phyloP scores from a whole-genome alignment of 2,329 filamentous ascomycete species.

The Diaporthe eres region DNA sequence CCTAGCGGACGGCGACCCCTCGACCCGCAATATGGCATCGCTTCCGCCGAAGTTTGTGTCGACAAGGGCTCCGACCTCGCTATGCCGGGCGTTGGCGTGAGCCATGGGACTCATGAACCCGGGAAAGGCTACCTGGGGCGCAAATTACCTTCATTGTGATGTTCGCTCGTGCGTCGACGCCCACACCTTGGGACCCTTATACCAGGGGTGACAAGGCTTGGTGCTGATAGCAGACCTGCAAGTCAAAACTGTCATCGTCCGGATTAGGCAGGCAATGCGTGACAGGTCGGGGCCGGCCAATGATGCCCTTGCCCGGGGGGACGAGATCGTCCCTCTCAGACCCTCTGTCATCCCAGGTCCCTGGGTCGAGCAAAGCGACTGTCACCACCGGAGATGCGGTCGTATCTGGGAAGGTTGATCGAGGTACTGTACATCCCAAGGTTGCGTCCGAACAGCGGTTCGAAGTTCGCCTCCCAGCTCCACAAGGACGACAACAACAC shows the following conservation, averaged over 20 bases:
- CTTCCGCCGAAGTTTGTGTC: conserved; percentile 26
- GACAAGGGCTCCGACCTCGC: conserved; percentile 33
- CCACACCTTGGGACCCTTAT: conserved; percentile 30
- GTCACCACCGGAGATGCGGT: conserved; percentile 18
- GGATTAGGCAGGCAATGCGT: conserved; percentile 32
- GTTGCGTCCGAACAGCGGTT: conserved; percentile 23
- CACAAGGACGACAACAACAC: conserved; percentile 24
- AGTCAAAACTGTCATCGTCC: conserved; percentile 14
- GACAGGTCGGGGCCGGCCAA: conserved; percentile 31
- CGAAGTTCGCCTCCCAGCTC: conserved; percentile 29
- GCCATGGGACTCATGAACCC: conserved; percentile 33
- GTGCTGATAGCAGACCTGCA: conserved; percentile 25
- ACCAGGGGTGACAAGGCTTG: conserved; percentile 16
- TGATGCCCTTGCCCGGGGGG: background rate
- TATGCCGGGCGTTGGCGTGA: conserved; percentile 14
- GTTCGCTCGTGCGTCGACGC: conserved; percentile 30
- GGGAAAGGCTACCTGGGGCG: conserved; percentile 31
- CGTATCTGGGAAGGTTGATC: conserved; percentile 27
- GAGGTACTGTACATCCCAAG: conserved; percentile 7
- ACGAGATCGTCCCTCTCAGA: conserved; percentile 27
- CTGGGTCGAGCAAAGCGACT: conserved; percentile 27
- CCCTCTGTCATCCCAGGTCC: conserved; percentile 29
- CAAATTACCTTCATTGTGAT: conserved; percentile 39
- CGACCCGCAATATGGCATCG: conserved; percentile 30
- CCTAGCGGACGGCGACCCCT: conserved; percentile 29